Base-by-base conservation (phyloP, 805 yeast species). In the Candida michaelii region DNA sequence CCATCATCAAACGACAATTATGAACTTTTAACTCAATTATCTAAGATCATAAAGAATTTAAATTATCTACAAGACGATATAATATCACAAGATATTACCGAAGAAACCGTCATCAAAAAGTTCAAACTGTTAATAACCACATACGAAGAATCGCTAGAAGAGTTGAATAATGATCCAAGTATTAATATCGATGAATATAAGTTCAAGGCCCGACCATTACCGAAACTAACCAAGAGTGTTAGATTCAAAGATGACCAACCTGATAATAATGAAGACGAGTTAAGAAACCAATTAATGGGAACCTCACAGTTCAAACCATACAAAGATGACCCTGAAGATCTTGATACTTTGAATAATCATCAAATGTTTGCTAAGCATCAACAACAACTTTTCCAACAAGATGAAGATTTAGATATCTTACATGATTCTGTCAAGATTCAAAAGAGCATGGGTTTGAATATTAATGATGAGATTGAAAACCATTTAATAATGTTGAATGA, bases 331-430 rank as follows among this genome's bases (percentile, higher is more conserved):
- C 42, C 42, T 2, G 49, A 45, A 12, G 29, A 30, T 4, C 35
- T 49, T 6, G 36, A 30, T 9, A 51, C 51, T 38, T 51, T 51
- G 18, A 51, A 63, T 25, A 68, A 68, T 49, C 72, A 63, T 30
- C 73, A 66, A 46, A 39, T 71, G 36, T 71, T 65, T 56, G 73
- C 73, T 7, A 63, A 56, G 44, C 74, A 70, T 47, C 73, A 69
- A 44, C 75, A 71, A 49, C 63, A 59, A 34, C 36, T 71, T 13
- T 46, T 69, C 30, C 58, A 56, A 30, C 76, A 71, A 49, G 74
- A 71, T 49, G 52, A 60, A 19, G 56, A 58, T 43, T 54, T 71
- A 42, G 71, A 62, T 34, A 34, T 42, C 9, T 52, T 71, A 21
- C 73, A 67, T 45, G 48, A 53, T 17, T 62, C 67, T 11, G 61